Evolutionary conservation across 257 asterid species (phyloP).

Genomic region (Nicotiana otophora): DNA sequence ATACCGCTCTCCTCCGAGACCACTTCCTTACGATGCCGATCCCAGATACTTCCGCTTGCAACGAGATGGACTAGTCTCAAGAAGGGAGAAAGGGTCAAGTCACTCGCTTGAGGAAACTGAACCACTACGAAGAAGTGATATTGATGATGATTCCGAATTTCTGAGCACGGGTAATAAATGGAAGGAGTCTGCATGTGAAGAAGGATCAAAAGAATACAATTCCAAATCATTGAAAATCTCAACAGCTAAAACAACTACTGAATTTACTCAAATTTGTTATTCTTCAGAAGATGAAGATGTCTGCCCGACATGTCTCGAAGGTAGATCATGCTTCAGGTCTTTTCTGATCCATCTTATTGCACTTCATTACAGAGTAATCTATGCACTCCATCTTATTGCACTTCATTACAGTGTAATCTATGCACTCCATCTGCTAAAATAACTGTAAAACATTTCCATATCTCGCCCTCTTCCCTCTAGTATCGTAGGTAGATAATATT

Average conservation of each 20-base stretch:
- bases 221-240: constrained; percentile 49
- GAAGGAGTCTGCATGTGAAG: constrained; percentile 46
- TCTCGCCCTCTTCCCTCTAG: not conserved
- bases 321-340: constrained; percentile 24
- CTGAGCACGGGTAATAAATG: constrained; percentile 49
- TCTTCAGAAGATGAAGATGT: constrained; percentile 86
- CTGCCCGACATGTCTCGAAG: constrained; percentile 98
- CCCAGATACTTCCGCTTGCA: constrained; percentile 63
- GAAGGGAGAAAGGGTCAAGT: constrained; percentile 83
- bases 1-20: constrained; percentile 90
- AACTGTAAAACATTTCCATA: not conserved
- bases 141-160: constrained; percentile 54
- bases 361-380: not conserved
- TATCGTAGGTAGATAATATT: not conserved
- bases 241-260: constrained; percentile 37
- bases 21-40: constrained; percentile 86
- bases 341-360: not conserved
- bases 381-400: constrained; percentile 5
- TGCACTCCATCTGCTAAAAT: constrained; percentile 2
- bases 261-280: constrained; percentile 60
- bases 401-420: not conserved
- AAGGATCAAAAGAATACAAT: constrained; percentile 53
- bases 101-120: constrained; percentile 70
- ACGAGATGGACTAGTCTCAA: constrained; percentile 62
- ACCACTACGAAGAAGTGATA: constrained; percentile 64